Evolutionary conservation across 176 grass and related monocot species (phyloP), one percentile per base, ranked within the genome.

Genomic region (Carex kokanica): DNA sequence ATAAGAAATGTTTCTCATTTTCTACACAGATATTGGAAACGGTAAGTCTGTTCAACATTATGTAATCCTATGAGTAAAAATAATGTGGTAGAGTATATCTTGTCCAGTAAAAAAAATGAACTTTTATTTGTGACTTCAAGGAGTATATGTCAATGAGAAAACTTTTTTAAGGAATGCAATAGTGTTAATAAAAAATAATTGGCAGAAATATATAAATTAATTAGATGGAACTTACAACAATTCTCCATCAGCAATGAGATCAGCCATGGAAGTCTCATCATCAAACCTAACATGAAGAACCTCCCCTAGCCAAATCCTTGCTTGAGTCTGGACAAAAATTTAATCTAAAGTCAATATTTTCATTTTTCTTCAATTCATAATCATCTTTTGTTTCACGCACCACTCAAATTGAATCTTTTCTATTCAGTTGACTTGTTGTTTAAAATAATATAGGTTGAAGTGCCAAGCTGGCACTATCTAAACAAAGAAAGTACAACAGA

Each of bases 251-350:
- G 92, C 79, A 73, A 97, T 92, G 67, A 97, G 92, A 40, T 97
- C 92, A 7, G 88, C 86, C 87, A 89, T 86, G 74, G 89, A 87
- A 74, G 74, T 78, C 3, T 85, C 88, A 86, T 94, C 92, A 86
- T 91, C 83, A 73, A 97, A 92, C 81, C 86, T 89, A 64, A 92
- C 74, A 83, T 92, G 90, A 3, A 97, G 92, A 83, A 97, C 86
- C 84, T 97, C 94, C 13, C 92, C 94, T 56, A 94, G 94, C 94
- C 94, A 97, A 68, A 97, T 92, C 81, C 89, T 94, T 14, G 94
- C 91, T 84, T 97, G 90, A 78, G 66, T 94, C 94, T 97, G 56
- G 20, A 16, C 29, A 64, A 64, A 65, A 75, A 54, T 5, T 27
- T 54, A 5, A 75, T 75, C 47, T 8, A 31, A 75, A 15, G 27